Percentiles rank a stretch among this genome's conserved stretches.
These are phyloP conservation scores for Warburgia ugandensis DNA, from an alignment of 164 flowering plant species.

Conservation along the genomic window DNA sequence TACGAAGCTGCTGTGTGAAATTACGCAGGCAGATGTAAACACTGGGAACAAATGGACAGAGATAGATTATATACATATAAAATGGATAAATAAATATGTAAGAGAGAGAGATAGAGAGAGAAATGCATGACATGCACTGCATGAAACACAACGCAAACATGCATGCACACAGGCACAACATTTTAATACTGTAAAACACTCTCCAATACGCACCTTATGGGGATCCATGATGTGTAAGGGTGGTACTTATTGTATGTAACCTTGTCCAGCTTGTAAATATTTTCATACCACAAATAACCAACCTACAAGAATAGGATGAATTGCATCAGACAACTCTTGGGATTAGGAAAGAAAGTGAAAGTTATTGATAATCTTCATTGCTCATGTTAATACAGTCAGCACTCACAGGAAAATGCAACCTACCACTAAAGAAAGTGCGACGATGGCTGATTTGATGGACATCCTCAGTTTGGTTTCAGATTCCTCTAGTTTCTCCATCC, in stretches of 20 bases:
- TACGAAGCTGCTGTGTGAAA: conserved; percentile 83
- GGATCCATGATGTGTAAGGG: conserved; percentile 99
- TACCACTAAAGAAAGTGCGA: conserved; percentile 53
- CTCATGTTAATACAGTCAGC: conserved; percentile 1
- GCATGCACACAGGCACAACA: too few relatives aligned
- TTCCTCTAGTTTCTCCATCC: conserved; percentile 97
- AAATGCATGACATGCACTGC: too few relatives aligned
- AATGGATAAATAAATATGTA: too few relatives aligned
- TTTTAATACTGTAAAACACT: neutral
- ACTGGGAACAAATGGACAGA: conserved; percentile 31
- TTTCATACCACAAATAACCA: conserved; percentile 91
- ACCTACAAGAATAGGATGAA: conserved; percentile 30
- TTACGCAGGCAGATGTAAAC: conserved; percentile 93
- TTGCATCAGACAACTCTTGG: conserved; percentile 3
- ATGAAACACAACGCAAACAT: too few relatives aligned
- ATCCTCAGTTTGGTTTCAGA: conserved; percentile 58
- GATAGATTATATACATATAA: too few relatives aligned
- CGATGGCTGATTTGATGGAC: conserved; percentile 58
- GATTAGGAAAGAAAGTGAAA: conserved; percentile 1
- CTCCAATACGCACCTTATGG: conserved; percentile 74
- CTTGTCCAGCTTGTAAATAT: conserved; percentile 90
- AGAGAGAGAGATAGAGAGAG: too few relatives aligned
- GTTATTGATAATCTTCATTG: too few relatives aligned
- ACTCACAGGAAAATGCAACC: conserved; percentile 25
- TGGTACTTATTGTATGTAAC: conserved; percentile 81